Evolutionary conservation across 2,329 filamentous ascomycete genomes (phyloP).

Genomic region (Remersonia thermophila): DNA sequence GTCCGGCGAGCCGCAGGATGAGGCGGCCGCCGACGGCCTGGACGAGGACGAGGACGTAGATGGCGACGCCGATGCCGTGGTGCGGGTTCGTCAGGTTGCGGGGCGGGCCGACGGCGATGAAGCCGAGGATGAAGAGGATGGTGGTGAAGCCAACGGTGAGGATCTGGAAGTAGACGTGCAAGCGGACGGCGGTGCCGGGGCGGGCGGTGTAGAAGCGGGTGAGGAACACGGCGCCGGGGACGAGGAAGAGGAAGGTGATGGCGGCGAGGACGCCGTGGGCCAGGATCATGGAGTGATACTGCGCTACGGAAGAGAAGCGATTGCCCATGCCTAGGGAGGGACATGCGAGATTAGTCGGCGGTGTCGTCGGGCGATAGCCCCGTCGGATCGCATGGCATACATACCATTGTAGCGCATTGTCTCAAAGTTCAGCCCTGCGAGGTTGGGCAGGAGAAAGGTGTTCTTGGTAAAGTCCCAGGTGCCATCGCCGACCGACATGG

Average conservation of each 20-base stretch:
- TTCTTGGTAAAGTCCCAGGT: slow-evolving; percentile 73
- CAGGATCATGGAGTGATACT: slow-evolving; percentile 59
- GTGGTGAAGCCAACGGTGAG: slow-evolving; percentile 55
- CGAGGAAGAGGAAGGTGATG: slow-evolving; percentile 60
- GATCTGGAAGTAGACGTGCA: slow-evolving; percentile 65
- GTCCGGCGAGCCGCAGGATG: slow-evolving; percentile 40
- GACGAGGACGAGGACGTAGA: slow-evolving; percentile 60
- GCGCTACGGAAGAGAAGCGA: slow-evolving; percentile 54
- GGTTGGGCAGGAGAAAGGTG: slow-evolving; percentile 64
- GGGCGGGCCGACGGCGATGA: slow-evolving; percentile 62
- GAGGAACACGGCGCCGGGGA: slow-evolving; percentile 62
- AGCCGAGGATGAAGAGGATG: slow-evolving; percentile 62
- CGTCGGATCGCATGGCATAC: too few relatives aligned
- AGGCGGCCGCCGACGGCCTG: slow-evolving; percentile 60
- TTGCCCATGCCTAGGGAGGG: slow-evolving; percentile 59
- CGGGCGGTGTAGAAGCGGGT: slow-evolving; percentile 58
- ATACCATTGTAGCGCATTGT: slow-evolving; percentile 78
- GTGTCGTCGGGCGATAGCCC: too few relatives aligned
- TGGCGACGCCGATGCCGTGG: slow-evolving; percentile 69
- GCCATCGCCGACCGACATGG: slow-evolving; percentile 67
- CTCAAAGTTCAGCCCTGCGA: slow-evolving; percentile 64
- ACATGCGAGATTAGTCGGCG: too few relatives aligned
- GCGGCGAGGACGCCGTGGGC: slow-evolving; percentile 62
- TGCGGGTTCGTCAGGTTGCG: slow-evolving; percentile 69
- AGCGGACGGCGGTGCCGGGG: slow-evolving; percentile 48